These are phyloP conservation scores for Hypoxylon rickii DNA, from an alignment of 495 filamentous ascomycete genomes.

Conservation along the genomic window DNA sequence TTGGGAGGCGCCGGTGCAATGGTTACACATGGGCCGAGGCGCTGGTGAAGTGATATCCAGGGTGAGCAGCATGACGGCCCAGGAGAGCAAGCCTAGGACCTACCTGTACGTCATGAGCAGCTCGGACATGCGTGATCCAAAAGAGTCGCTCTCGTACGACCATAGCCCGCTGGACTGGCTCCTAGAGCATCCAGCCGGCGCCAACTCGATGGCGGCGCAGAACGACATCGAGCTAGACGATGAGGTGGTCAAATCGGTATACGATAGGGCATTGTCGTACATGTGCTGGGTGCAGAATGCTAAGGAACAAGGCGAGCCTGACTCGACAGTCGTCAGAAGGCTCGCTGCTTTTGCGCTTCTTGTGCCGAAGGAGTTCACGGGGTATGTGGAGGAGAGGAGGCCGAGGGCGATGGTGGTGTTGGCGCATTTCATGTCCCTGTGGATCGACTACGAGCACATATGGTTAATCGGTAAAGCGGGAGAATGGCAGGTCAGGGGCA, in stretches of 20 bases:
- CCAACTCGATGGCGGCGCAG: constrained; percentile 25
- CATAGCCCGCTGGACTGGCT: constrained; percentile 39
- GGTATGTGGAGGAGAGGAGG: constrained; percentile 41
- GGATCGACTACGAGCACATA: constrained; percentile 38
- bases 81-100: constrained; percentile 22
- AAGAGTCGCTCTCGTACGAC: constrained; percentile 30
- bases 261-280: constrained; percentile 41
- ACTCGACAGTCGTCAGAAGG: constrained; percentile 39
- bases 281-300: constrained; percentile 41
- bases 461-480: constrained; percentile 49
- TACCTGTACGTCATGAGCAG: constrained; percentile 28
- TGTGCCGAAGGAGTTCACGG: constrained; percentile 41
- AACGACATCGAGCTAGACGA: constrained; percentile 39
- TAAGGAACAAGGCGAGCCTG: constrained; percentile 32
- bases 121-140: constrained; percentile 31
- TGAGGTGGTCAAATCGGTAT: constrained; percentile 36
- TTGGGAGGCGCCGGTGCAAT: constrained; percentile 42
- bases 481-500: constrained; percentile 45
- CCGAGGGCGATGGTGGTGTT: constrained; percentile 49
- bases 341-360: constrained; percentile 45
- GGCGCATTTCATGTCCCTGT: constrained; percentile 46
- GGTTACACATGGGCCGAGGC: constrained; percentile 40
- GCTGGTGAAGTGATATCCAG: constrained; percentile 32
- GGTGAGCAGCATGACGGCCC: constrained; percentile 23
- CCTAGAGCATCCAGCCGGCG: constrained; percentile 31